A percentile compares a stretch with the other conserved stretches of the same genome.
phyloP scores from a whole-genome alignment of 495 filamentous ascomycete species.

The Hypoxylon subgilvum region DNA sequence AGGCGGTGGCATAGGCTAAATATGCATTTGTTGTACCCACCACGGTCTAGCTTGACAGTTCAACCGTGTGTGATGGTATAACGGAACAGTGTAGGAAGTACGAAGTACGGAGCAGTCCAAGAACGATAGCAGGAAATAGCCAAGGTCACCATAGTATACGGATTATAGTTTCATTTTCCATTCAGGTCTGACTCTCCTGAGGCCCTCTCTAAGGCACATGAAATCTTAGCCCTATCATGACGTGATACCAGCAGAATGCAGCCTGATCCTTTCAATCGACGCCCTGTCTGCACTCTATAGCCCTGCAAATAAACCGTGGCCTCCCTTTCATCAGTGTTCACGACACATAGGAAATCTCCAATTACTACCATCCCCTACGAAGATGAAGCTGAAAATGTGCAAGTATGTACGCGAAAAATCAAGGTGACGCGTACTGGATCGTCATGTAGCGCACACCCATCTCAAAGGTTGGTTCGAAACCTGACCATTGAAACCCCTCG shows the following conservation, averaged over 20 bases:
- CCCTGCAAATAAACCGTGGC: slow-evolving; percentile 21
- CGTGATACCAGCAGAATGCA: slow-evolving; percentile 34
- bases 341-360: slow-evolving; percentile 32
- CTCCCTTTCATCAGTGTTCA: slow-evolving; percentile 26
- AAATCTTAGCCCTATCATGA: slow-evolving; percentile 32
- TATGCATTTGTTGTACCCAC: not conserved
- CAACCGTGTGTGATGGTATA: not conserved
- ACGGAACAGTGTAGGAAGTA: not conserved
- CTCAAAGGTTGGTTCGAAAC: slow-evolving; percentile 16
- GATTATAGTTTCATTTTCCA: slow-evolving; percentile 22
- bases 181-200: slow-evolving; percentile 27
- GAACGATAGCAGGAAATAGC: not conserved
- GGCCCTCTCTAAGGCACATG: slow-evolving; percentile 36
- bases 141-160: not conserved
- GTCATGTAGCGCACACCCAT: slow-evolving; percentile 33
- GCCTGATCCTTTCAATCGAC: slow-evolving; percentile 34
- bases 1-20: not conserved
- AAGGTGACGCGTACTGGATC: slow-evolving; percentile 26
- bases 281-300: slow-evolving; percentile 33
- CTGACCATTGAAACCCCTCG: slow-evolving; percentile 9
- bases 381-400: slow-evolving; percentile 31
- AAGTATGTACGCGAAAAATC: slow-evolving; percentile 42
- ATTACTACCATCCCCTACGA: slow-evolving; percentile 27
- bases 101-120: too few species aligned
- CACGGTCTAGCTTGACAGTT: not conserved